Percentiles rank a stretch among this genome's conserved stretches.
Evolutionary conservation across 805 yeast species (phyloP).

Genomic region (Phaffomyces antillensis): DNA sequence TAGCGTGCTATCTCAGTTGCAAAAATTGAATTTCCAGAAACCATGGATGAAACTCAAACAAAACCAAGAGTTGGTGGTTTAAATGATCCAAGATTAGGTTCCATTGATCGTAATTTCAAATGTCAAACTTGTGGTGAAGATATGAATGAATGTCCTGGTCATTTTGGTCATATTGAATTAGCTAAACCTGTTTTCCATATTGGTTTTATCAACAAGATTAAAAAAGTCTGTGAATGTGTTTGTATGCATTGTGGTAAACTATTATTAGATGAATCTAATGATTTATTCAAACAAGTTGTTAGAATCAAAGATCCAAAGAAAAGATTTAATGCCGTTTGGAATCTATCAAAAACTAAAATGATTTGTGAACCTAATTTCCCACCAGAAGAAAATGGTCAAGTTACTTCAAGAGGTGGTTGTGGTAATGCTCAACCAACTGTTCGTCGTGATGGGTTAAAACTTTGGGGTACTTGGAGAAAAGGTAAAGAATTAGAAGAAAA

Average conservation of each 20-base stretch:
- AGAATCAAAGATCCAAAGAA: conserved; percentile 90
- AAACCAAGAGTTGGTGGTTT: conserved; percentile 95
- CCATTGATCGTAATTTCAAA: conserved; percentile 93
- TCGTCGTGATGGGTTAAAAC: conserved; percentile 90
- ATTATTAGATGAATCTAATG: conserved; percentile 68
- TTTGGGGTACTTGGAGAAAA: conserved; percentile 98
- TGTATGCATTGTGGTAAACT: conserved; percentile 99
- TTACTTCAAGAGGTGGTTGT: conserved; percentile 87
- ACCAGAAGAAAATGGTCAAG: conserved; percentile 53
- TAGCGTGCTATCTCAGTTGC: conserved; percentile 95
- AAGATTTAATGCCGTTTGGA: conserved; percentile 96
- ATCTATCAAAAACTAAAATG: conserved; percentile 83
- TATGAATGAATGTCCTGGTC: conserved; percentile 99
- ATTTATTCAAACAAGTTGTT: conserved; percentile 76
- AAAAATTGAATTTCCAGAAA: conserved; percentile 95
- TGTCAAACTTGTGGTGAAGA: conserved; percentile 99
- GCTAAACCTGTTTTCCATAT: conserved; percentile 98
- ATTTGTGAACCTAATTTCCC: conserved; percentile 85
- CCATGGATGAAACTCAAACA: conserved; percentile 97
- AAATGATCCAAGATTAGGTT: conserved; percentile 94
- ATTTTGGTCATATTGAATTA: conserved; percentile 96
- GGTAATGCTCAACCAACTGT: conserved; percentile 95
- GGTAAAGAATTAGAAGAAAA: conserved; percentile 73
- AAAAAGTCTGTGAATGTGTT: conserved; percentile 91
- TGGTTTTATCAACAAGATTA: conserved; percentile 89